Base-by-base conservation (phyloP, 116 monocot species). In the Trichopus zeylanicus region DNA sequence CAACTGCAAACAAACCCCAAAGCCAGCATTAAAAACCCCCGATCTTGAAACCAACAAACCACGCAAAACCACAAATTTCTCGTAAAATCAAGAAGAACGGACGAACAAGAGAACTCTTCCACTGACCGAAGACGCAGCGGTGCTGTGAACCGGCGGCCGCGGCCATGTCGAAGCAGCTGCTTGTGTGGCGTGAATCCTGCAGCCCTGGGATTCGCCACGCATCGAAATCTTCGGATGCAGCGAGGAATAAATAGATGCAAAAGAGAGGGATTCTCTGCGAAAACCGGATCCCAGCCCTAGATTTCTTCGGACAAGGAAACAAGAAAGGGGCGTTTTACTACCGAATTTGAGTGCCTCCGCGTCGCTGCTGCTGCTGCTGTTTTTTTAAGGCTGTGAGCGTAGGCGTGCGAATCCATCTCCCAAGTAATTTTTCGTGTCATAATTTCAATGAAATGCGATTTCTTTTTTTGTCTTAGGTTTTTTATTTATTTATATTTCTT, bases 41-140 rank as follows among this genome's bases (percentile, higher is more conserved):
- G 30, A 52, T 26, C 5, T 25, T 29, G 31, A 37, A n/a, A n/a
- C n/a, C n/a, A n/a, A n/a, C n/a, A n/a, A n/a, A n/a, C n/a, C n/a
- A n/a, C n/a, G n/a, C n/a, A 24, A 21, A 49, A 19, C 49, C 21
- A 0, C 19, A 24, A 49, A 49, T n/a, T n/a, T n/a, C n/a, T n/a
- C n/a, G 22, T 22, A 22, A 20, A 21, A n/a, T 22, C 49, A 22
- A 49, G 22, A 49, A 10, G 7, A 46, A 7, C 38, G 18, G 52
- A 55, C 60, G 24, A 53, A 49, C n/a, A 28, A 13, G 9, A 16
- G 18, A 42, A 5, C 13, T 12, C 6, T 9, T 10, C 19, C 10
- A 49, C 76, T 57, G 23, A 92, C 86, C 92, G 46, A 86, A 92
- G 46, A 92, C 87, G 70, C 92, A 83, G 53, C 86, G 92, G 66